Conservation (phyloP, 1,284 basidiomycete genomes). For the Coniferiporia sulphurascens region DNA sequence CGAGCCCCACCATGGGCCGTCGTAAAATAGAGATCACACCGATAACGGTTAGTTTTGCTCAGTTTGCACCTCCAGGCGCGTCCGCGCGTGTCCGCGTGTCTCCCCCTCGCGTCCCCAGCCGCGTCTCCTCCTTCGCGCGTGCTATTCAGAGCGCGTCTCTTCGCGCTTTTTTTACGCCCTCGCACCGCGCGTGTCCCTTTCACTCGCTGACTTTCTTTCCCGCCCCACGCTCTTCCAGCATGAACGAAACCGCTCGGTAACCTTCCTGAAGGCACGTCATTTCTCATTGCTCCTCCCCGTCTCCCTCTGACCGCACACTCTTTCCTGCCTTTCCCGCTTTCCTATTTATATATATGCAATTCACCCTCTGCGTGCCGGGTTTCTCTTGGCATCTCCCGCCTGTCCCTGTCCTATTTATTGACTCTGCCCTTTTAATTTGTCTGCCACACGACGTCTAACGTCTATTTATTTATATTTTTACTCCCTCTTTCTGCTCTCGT, state of each 20-base stretch:
- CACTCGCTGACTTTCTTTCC: background rate
- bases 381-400: background rate
- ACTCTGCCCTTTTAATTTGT: conserved; percentile 6
- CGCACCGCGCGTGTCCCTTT: background rate
- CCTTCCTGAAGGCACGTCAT: conserved; percentile 37
- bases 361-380: background rate
- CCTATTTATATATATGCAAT: background rate
- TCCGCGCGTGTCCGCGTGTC: background rate
- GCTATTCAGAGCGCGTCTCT: background rate
- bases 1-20: conserved; percentile 15
- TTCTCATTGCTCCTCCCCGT: background rate
- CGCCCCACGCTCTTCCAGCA: conserved; percentile 24
- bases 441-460: background rate
- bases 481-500: background rate
- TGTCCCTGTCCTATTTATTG: conserved; percentile 4
- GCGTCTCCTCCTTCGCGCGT: background rate
- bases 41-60: conserved; percentile 18
- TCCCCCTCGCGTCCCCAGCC: background rate
- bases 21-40: conserved; percentile 21
- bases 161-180: conserved; percentile 6
- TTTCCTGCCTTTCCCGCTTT: background rate
- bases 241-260: conserved; percentile 44
- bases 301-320: no score
- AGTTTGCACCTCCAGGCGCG: no score
- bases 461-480: conserved; percentile 2